Conservation (phyloP, 768 basidiomycete genomes). For the Agaricus subrufescens region DNA sequence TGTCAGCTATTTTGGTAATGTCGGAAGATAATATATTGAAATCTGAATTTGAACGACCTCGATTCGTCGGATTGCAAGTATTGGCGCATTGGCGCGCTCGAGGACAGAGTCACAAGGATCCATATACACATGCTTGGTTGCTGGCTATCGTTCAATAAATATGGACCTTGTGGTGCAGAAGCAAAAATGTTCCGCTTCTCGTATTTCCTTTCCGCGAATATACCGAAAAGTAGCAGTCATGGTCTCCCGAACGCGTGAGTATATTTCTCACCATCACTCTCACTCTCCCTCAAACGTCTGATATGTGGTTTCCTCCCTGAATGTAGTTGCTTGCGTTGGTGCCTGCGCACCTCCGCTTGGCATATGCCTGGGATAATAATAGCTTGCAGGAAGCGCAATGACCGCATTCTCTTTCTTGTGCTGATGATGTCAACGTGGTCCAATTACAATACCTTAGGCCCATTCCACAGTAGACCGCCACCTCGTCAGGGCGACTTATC, state of each 20-base stretch:
- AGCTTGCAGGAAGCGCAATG: background rate
- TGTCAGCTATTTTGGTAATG: background rate
- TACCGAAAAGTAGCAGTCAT: background rate
- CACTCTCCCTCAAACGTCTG: background rate
- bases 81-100: background rate
- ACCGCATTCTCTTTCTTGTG: background rate
- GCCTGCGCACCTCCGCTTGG: background rate
- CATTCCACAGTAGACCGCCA: background rate
- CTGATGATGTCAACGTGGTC: background rate
- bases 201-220: background rate
- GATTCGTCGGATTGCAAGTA: background rate
- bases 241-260: background rate
- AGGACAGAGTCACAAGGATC: background rate
- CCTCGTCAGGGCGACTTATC: background rate
- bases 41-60: background rate
- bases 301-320: background rate
- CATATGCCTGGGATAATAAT: background rate
- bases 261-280: background rate
- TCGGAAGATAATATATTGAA: background rate
- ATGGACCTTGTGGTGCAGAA: slow-evolving; percentile 7
- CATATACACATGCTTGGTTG: background rate
- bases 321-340: background rate
- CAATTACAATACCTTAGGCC: background rate
- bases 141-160: background rate
- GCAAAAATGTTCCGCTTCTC: background rate